These are phyloP conservation scores for Camillea tinctor DNA, from an alignment of 2,329 filamentous ascomycete genomes.

Conservation along the genomic window DNA sequence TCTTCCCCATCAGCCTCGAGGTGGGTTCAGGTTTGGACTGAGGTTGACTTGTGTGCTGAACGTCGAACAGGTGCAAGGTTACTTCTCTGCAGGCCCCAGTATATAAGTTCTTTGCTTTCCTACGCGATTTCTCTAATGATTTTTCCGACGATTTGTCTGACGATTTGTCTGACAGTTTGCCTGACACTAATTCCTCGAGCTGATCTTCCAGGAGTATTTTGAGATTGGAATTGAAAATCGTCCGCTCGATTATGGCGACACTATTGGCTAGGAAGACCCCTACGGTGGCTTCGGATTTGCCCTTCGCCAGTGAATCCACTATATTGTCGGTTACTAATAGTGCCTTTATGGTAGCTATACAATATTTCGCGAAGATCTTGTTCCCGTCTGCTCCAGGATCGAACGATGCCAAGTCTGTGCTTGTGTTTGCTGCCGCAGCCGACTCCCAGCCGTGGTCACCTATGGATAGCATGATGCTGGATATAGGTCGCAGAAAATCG, in stretches of 20 bases:
- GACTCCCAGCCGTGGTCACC: slow-evolving; percentile 89
- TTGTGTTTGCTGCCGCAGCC: slow-evolving; percentile 47
- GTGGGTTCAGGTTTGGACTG: slow-evolving; percentile 76
- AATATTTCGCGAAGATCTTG: slow-evolving; percentile 86
- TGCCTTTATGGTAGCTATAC: slow-evolving; percentile 81
- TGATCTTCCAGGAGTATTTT: slow-evolving; percentile 66
- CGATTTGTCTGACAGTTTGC: too few species aligned
- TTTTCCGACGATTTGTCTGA: too few species aligned
- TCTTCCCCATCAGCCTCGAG: slow-evolving; percentile 77
- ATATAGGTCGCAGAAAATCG: slow-evolving; percentile 79
- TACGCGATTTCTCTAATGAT: slow-evolving; percentile 85
- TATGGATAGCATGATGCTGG: slow-evolving; percentile 85
- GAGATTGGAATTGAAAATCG: slow-evolving; percentile 79
- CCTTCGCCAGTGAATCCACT: slow-evolving; percentile 69
- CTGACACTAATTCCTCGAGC: slow-evolving; percentile 58
- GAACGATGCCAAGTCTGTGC: slow-evolving; percentile 69
- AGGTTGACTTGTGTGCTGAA: slow-evolving; percentile 74
- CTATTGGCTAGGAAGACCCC: slow-evolving; percentile 93
- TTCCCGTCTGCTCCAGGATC: slow-evolving; percentile 87
- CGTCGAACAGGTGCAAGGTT: slow-evolving; percentile 80
- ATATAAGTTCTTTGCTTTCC: slow-evolving; percentile 79
- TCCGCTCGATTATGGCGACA: slow-evolving; percentile 78
- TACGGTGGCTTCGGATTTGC: slow-evolving; percentile 71
- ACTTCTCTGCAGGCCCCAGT: slow-evolving; percentile 86
- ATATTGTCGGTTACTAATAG: slow-evolving; percentile 74